These are phyloP conservation scores for Fusarium continuum DNA, from an alignment of 2,329 filamentous ascomycete genomes.

Conservation along the genomic window DNA sequence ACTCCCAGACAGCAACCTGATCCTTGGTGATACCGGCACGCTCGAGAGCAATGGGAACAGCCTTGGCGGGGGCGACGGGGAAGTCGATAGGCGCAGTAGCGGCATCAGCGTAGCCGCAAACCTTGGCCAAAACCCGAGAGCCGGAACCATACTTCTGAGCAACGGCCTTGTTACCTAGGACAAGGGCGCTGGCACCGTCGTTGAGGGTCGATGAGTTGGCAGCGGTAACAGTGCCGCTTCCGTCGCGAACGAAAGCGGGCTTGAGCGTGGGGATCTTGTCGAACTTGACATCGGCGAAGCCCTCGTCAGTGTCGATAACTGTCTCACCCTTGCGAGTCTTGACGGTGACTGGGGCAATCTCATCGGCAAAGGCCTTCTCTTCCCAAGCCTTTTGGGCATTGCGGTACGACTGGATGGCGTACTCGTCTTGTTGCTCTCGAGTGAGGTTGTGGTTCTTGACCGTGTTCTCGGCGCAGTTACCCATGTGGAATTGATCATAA, in stretches of 20 bases:
- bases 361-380: conserved; percentile 82
- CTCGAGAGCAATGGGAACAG: conserved; percentile 88
- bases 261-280: conserved; percentile 89
- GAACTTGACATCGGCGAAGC: conserved; percentile 84
- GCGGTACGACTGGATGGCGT: conserved; percentile 88
- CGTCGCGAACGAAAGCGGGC: conserved; percentile 88
- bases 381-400: conserved; percentile 92
- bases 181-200: conserved; percentile 90
- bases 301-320: conserved; percentile 84
- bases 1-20: conserved; percentile 95
- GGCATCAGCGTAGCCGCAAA: conserved; percentile 87
- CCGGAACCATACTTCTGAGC: conserved; percentile 80
- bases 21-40: conserved; percentile 90
- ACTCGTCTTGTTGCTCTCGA: conserved; percentile 88
- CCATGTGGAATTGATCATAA: conserved; percentile 98
- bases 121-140: conserved; percentile 85
- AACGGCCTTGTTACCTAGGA: conserved; percentile 82
- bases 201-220: conserved; percentile 95
- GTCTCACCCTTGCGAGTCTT: conserved; percentile 84
- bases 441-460: conserved; percentile 86
- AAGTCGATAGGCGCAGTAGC: conserved; percentile 94
- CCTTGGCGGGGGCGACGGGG: conserved; percentile 89
- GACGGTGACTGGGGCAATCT: conserved; percentile 88
- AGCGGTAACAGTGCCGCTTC: conserved; percentile 89
- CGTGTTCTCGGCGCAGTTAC: conserved; percentile 93